A percentile compares a stretch with the other conserved stretches of the same genome.
These are phyloP conservation scores for Rhodotorula sp. DNA, from an alignment of 1,284 basidiomycete species.

Conservation along the genomic window DNA sequence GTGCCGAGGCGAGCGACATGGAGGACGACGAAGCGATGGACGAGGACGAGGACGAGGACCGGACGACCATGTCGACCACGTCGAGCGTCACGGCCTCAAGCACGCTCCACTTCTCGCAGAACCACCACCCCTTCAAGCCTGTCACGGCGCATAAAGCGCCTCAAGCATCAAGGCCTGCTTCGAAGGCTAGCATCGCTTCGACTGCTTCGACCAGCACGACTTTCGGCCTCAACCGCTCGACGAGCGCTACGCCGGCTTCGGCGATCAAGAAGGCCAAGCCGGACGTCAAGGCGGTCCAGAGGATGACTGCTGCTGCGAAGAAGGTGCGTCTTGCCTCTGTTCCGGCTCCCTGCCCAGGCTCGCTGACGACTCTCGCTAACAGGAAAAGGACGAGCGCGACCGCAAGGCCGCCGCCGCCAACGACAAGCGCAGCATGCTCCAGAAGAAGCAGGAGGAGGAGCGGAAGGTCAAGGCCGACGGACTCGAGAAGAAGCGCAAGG, in stretches of 20 bases:
- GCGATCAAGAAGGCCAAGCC: conserved; percentile 51
- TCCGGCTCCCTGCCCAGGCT: neutral
- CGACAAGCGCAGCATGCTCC: conserved; percentile 69
- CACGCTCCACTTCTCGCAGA: conserved; percentile 10
- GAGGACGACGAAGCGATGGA: conserved; percentile 19
- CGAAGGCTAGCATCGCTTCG: conserved; percentile 33
- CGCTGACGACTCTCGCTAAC: conserved; percentile 10
- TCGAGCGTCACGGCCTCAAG: conserved; percentile 11
- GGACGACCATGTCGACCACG: conserved; percentile 19
- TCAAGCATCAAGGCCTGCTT: conserved; percentile 7
- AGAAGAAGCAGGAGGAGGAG: conserved; percentile 52
- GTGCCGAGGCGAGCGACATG: conserved; percentile 5
- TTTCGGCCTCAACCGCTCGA: conserved; percentile 21
- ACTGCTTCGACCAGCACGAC: conserved; percentile 21
- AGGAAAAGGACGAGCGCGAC: conserved; percentile 84
- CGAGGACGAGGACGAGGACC: conserved; percentile 15
- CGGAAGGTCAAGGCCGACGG: conserved; percentile 47
- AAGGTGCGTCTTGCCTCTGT: conserved; percentile 58
- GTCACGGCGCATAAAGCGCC: conserved; percentile 11
- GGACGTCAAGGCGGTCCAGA: conserved; percentile 72
- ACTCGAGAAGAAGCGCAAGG: conserved; percentile 49
- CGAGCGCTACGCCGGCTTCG: conserved; percentile 26
- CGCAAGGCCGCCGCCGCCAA: conserved; percentile 70
- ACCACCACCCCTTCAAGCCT: conserved; percentile 28
- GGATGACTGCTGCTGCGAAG: conserved; percentile 76